phyloP scores from a whole-genome alignment of 768 basidiomycete genomes.

The Phallus indusiatus region DNA sequence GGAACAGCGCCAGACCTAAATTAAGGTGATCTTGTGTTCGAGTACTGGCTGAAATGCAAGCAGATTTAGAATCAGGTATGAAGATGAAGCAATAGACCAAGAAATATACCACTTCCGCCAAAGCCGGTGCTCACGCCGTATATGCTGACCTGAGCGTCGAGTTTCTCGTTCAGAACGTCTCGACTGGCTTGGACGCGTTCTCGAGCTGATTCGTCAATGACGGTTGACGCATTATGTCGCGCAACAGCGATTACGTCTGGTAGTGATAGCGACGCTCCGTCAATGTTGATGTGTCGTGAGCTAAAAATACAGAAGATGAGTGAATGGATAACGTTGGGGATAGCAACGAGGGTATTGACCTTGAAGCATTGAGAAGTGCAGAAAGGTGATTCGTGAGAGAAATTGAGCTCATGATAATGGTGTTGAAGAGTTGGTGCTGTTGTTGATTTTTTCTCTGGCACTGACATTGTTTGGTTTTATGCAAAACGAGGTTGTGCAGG shows the following conservation, averaged over 20 bases:
- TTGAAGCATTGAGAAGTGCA: neutral
- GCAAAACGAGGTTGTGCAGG: neutral
- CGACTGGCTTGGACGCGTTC: constrained; percentile 1
- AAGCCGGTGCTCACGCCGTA: constrained; percentile 23
- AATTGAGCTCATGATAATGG: neutral
- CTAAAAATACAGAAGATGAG: neutral
- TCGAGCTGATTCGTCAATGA: constrained; percentile 35
- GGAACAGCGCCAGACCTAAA: constrained; percentile 18
- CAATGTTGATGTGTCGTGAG: constrained; percentile 41
- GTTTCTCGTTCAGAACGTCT: constrained; percentile 13
- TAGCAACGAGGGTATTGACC: constrained; percentile 13
- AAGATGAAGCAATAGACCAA: neutral
- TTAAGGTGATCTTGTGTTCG: constrained; percentile 16
- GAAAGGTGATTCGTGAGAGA: neutral
- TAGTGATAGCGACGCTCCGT: constrained; percentile 64
- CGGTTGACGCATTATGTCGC: constrained; percentile 46
- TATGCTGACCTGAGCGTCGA: constrained; percentile 13
- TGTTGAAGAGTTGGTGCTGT: neutral
- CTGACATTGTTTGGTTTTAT: neutral
- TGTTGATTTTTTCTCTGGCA: neutral
- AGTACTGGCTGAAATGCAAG: constrained; percentile 17
- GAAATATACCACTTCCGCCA: constrained; percentile 15
- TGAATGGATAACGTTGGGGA: neutral
- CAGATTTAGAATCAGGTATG: neutral
- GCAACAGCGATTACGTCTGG: constrained; percentile 70